Evolutionary conservation across 306 rosid genomes (phyloP).

Genomic region (Ammopiptanthus mongolicus): DNA sequence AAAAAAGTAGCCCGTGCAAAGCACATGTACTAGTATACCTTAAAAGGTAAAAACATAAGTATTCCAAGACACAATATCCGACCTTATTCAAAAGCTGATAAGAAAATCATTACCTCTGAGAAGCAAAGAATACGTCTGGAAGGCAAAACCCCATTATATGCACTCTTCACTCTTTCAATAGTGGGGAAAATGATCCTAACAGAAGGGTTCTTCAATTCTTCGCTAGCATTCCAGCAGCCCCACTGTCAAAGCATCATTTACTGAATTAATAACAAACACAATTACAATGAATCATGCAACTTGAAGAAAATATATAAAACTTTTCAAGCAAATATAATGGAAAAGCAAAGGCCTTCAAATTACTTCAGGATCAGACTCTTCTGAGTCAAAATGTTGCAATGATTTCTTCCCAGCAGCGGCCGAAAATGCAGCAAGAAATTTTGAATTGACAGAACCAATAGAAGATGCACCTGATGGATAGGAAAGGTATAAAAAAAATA

Average conservation of each 20-base stretch:
- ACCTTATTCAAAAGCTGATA: constrained; percentile 1
- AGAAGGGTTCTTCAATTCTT: constrained; percentile 64
- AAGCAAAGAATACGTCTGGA: constrained; percentile 74
- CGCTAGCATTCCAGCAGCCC: constrained; percentile 75
- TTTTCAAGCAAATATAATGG: constrained; percentile 8
- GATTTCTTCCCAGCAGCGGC: constrained; percentile 78
- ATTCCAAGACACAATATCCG: not conserved
- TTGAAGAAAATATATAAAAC: constrained; percentile 8
- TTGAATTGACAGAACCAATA: constrained; percentile 60
- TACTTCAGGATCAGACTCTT: constrained; percentile 86
- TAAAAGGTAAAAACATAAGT: not conserved
- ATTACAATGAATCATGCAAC: constrained; percentile 2
- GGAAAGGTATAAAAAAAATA: constrained; percentile 17
- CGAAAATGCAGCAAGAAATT: constrained; percentile 68
- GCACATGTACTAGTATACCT: too few relatives aligned
- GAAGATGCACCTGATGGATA: constrained; percentile 64
- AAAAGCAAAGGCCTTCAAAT: not conserved
- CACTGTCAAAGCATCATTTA: constrained; percentile 49
- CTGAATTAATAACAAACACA: constrained; percentile 8
- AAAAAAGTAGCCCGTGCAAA: too few relatives aligned
- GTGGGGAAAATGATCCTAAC: constrained; percentile 68
- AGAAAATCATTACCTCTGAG: constrained; percentile 53
- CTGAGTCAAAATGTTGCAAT: constrained; percentile 58
- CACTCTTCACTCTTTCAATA: constrained; percentile 61
- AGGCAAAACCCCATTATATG: constrained; percentile 50